Evolutionary conservation across 257 asterid genomes (phyloP).

Genomic region (Solanum tarijense): DNA sequence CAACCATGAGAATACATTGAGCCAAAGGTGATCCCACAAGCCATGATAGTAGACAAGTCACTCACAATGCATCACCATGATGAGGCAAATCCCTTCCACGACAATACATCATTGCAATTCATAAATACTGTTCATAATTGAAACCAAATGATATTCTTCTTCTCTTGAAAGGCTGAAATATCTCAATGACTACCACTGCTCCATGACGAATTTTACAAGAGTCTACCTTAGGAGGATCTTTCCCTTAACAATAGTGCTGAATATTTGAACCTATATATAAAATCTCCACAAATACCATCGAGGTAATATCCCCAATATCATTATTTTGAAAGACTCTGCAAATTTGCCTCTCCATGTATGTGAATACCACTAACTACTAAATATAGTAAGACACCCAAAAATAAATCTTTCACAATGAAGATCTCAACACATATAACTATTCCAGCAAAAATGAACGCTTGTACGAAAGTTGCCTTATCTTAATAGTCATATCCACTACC

Average conservation of each 20-base stretch:
- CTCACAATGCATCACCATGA: neutral
- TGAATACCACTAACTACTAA: constrained; percentile 14
- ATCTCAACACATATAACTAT: constrained; percentile 10
- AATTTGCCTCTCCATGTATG: constrained; percentile 12
- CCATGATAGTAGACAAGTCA: neutral
- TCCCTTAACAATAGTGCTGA: neutral
- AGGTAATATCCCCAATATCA: constrained; percentile 13
- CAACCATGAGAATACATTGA: neutral
- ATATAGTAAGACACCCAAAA: constrained; percentile 12
- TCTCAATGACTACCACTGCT: neutral
- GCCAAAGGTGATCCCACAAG: neutral
- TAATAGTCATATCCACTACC: constrained; percentile 16
- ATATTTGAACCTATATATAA: constrained; percentile 8
- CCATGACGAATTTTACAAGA: neutral
- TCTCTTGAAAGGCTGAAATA: neutral
- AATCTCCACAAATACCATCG: constrained; percentile 11
- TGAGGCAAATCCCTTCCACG: neutral
- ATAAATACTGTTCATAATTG: neutral
- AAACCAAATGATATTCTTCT: neutral
- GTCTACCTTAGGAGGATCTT: constrained; percentile 1
- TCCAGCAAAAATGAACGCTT: constrained; percentile 5
- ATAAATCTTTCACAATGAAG: constrained; percentile 8
- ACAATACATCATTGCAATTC: neutral
- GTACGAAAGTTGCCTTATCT: constrained; percentile 15
- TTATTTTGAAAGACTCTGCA: constrained; percentile 4